A percentile compares a stretch with the other conserved stretches of the same genome.
These are phyloP conservation scores for Sonneratia caseolaris DNA, from an alignment of 345 rosid species.

Conservation along the genomic window DNA sequence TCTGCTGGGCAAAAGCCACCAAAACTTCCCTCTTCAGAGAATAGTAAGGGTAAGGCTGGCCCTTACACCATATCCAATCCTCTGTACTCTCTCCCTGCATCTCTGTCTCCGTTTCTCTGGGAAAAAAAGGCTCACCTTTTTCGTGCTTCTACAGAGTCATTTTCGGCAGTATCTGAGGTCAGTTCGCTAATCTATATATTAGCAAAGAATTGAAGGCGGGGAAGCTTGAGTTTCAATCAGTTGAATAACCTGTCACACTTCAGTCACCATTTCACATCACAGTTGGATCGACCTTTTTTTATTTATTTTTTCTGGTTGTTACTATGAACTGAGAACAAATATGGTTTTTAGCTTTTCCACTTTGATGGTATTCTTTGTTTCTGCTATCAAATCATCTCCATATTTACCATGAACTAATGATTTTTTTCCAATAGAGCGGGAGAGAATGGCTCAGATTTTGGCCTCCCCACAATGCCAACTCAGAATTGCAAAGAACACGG, in stretches of 20 bases:
- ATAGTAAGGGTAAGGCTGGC: neutral
- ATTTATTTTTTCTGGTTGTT: neutral
- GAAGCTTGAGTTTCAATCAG: neutral
- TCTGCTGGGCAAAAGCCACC: slow-evolving; percentile 65
- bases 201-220: no score
- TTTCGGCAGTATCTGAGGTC: slow-evolving; percentile 23
- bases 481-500: slow-evolving; percentile 49
- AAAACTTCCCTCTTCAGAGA: slow-evolving; percentile 12
- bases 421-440: slow-evolving; percentile 21
- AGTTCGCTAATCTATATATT: slow-evolving; percentile 1
- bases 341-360: neutral
- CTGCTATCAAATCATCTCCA: neutral
- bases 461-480: slow-evolving; percentile 78
- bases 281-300: neutral
- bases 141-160: slow-evolving; percentile 12
- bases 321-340: neutral
- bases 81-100: slow-evolving; percentile 6
- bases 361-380: neutral
- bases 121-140: slow-evolving; percentile 9
- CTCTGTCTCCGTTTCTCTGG: slow-evolving; percentile 11
- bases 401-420: neutral
- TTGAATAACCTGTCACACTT: neutral
- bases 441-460: slow-evolving; percentile 77
- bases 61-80: slow-evolving; percentile 9
- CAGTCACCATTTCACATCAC: neutral